Base-by-base conservation (phyloP, 345 rosid genomes). In the Draba incana region DNA sequence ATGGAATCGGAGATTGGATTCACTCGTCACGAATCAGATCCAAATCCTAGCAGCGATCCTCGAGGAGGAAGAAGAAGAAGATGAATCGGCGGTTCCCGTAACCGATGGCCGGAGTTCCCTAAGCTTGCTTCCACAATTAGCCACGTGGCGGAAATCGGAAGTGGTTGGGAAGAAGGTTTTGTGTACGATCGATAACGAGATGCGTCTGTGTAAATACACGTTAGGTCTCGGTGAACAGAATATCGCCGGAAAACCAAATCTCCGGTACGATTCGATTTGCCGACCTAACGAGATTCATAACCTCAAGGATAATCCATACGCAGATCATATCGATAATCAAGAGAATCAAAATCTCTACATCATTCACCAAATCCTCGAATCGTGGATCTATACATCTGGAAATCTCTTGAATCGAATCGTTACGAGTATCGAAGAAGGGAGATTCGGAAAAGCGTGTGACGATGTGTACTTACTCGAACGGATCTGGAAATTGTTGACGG, bases 151-250 rank as follows among this genome's bases (percentile, higher is more conserved):
- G 31, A 91, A 75, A 70, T 80, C 99, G 3, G 91, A 86, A 53
- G 86, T 78, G 6, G 39, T 84, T 2, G 98, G 97, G 2, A 71
- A 79, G 80, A 86, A 83, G 68, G 82, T 89, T 54, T 66, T 84
- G 31, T 84, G 71, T 66, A 61, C 88, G 43, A 82, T 94, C 59
- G 98, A 94, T 77, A 81, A 85, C 76, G 92, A 86, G 84, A 84
- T 94, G 92, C 75, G 88, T 62, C 39, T 83, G 64, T 87, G 97
- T 46, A 79, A 81, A 10, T 94, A 83, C 82, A 86, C 99, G 10
- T 81, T 94, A 0, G 98, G 99, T 1, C 54, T 94, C 24, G 96
- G 98, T 2, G 98, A 94, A 74, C 93, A 89, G 0, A 94, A 94
- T 74, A 78, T 91, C 35, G 28, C 81, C 57, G 96, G 86, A 0